These are phyloP conservation scores for Lachnellula willkommii DNA, from an alignment of 2,329 filamentous ascomycete genomes.

Conservation along the genomic window DNA sequence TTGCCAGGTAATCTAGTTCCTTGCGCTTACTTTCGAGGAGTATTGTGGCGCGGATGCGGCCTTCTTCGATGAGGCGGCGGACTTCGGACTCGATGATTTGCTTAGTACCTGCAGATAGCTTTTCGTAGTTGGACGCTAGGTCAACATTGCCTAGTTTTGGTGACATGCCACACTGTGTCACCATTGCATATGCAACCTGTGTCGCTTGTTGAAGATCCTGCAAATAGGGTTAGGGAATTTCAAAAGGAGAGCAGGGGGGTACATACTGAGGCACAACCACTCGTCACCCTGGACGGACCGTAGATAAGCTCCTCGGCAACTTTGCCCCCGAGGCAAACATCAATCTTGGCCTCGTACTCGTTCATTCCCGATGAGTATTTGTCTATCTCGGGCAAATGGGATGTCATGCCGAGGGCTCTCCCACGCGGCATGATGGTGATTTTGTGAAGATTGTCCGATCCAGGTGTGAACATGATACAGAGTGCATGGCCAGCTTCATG, in stretches of 20 bases:
- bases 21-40: slow-evolving; percentile 70
- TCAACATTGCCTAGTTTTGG: slow-evolving; percentile 84
- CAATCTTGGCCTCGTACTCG: slow-evolving; percentile 76
- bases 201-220: slow-evolving; percentile 84
- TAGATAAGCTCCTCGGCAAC: slow-evolving; percentile 89
- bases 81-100: slow-evolving; percentile 85
- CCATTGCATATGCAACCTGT: slow-evolving; percentile 75
- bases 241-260: slow-evolving; percentile 23
- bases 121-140: slow-evolving; percentile 72
- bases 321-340: slow-evolving; percentile 78
- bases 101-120: slow-evolving; percentile 80
- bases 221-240: slow-evolving; percentile 21
- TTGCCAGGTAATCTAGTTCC: slow-evolving; percentile 81
- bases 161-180: slow-evolving; percentile 87
- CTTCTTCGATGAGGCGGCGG: slow-evolving; percentile 75
- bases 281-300: slow-evolving; percentile 85
- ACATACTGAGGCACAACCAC: slow-evolving; percentile 70
- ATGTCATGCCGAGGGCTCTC: slow-evolving; percentile 78
- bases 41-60: slow-evolving; percentile 64
- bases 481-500: slow-evolving; percentile 95
- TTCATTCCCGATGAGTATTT: slow-evolving; percentile 83
- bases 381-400: slow-evolving; percentile 84
- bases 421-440: slow-evolving; percentile 94
- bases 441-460: slow-evolving; percentile 81
- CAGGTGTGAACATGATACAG: slow-evolving; percentile 73